Evolutionary conservation across 352 stramenopile species (phyloP).

Genomic region (Globisporangium nodosum): DNA sequence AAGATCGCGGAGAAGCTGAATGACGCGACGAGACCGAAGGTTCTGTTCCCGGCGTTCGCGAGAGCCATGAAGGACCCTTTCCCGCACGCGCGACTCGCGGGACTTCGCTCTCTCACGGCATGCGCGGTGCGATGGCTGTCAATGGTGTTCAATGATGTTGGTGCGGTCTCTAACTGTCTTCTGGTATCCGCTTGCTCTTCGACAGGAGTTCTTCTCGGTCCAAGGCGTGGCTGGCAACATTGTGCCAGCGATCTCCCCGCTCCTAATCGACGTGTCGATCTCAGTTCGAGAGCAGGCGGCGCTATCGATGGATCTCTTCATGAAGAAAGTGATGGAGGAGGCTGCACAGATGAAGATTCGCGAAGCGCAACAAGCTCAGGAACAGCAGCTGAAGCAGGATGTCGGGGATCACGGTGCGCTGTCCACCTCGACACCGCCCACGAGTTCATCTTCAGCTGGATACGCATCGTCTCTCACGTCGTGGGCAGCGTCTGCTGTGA

Average conservation of each 20-base stretch:
- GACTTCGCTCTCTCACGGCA: conserved; percentile 70
- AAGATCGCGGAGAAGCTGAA: conserved; percentile 88
- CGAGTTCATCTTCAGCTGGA: conserved; percentile 15
- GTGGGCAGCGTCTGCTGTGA: conserved; percentile 68
- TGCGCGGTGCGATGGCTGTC: conserved; percentile 45
- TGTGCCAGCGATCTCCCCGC: conserved; percentile 65
- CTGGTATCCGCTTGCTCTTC: neutral
- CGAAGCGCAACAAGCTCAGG: conserved; percentile 55
- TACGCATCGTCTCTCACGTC: conserved; percentile 67
- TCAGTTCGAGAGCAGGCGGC: conserved; percentile 75
- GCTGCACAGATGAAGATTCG: conserved; percentile 73
- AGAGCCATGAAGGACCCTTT: conserved; percentile 84
- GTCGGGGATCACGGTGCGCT: conserved; percentile 8
- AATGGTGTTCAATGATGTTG: neutral
- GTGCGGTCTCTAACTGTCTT: too few species aligned
- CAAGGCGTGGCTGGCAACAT: conserved; percentile 69
- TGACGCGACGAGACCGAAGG: conserved; percentile 79
- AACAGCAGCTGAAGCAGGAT: conserved; percentile 54
- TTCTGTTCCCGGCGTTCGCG: conserved; percentile 86
- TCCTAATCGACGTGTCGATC: conserved; percentile 76
- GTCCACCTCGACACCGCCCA: conserved; percentile 19
- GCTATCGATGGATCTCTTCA: conserved; percentile 69
- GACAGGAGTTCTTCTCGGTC: conserved; percentile 67
- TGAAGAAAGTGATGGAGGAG: conserved; percentile 78
- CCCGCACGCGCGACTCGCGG: conserved; percentile 82